These are phyloP conservation scores for Magnusiomyces fungicola DNA, from an alignment of 1,139 yeast species.

Conservation along the genomic window DNA sequence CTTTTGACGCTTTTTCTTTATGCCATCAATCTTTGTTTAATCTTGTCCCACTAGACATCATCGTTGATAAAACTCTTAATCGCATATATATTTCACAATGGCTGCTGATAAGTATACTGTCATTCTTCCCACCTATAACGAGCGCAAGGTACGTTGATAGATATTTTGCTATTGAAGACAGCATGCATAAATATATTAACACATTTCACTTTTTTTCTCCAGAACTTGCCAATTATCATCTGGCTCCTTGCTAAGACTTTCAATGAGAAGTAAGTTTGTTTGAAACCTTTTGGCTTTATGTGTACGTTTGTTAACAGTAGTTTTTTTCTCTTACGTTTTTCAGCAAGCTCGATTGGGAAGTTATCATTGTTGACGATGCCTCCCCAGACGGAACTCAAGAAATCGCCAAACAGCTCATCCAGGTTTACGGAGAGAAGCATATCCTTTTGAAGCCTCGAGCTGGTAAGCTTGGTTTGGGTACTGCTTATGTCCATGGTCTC, in stretches of 20 bases:
- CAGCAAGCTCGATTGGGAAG: constrained; percentile 60
- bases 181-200: no score
- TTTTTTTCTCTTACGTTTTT: not conserved
- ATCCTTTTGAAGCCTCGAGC: constrained; percentile 66
- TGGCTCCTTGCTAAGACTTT: constrained; percentile 70
- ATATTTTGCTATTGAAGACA: no score
- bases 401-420: constrained; percentile 57
- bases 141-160: constrained; percentile 45
- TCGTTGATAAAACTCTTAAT: no score
- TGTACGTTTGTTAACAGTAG: not conserved
- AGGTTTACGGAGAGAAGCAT: constrained; percentile 55
- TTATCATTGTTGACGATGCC: constrained; percentile 70
- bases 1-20: no score
- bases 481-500: constrained; percentile 77
- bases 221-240: constrained; percentile 62
- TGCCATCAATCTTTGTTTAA: no score
- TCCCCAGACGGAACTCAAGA: constrained; percentile 83
- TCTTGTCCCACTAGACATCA: no score
- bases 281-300: not conserved
- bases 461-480: constrained; percentile 74
- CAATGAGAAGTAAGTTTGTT: constrained; percentile 36
- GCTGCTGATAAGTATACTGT: constrained; percentile 56
- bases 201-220: not conserved
- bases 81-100: constrained; percentile 9
- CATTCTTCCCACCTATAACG: constrained; percentile 75